Base-by-base conservation (phyloP, 352 stramenopile species). In the Phytophthora idaei region DNA sequence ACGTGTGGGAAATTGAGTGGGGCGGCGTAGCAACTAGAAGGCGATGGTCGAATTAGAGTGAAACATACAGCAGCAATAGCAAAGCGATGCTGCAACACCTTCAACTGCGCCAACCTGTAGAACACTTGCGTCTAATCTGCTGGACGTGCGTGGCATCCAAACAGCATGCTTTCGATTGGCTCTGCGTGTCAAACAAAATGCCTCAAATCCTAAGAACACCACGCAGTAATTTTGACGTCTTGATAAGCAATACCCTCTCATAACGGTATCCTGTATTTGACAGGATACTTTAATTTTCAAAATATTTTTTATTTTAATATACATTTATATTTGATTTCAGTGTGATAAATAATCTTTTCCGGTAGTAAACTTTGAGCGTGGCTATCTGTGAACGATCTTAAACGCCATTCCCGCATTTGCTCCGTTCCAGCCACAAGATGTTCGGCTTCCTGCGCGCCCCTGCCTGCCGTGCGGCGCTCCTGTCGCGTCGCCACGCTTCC, bases 1-100 rank as follows among this genome's bases (percentile, higher is more conserved):
- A 77, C 32, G 65, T 89, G 12, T 89, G 72, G 69, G 57, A 81
- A 65, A 75, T 89, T 53, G 36, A 67, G 44, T 48, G 74, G 31
- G 45, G 31, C 28, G 11, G 17, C 21, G 27, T 51, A 42, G 25
- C 25, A 66, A 64, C 46, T 52, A 65, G 53, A 69, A 66, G 34
- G 49, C 15, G n/a, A 49, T 63, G 49, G 54, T 62, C 54, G 60
- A 66, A 64, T 57, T 51, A 31, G 17, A 59, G 12, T 4, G 37
- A 29, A 49, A 54, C 21, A 41, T 28, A 39, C 29, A 60, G 28
- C 48, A 60, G 27, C 36, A 45, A 37, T 29, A 17, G 55, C 37
- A 66, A 48, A 54, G 53, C 15, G 29, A 66, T 47, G 14, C 11
- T 64, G 37, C 34, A 56, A 64, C 42, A 54, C 47, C 44, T 52